Evolutionary conservation across 2,329 filamentous ascomycete genomes (phyloP), one percentile per base, ranked within the genome.

Genomic region (Ceratocystis albifundus): DNA sequence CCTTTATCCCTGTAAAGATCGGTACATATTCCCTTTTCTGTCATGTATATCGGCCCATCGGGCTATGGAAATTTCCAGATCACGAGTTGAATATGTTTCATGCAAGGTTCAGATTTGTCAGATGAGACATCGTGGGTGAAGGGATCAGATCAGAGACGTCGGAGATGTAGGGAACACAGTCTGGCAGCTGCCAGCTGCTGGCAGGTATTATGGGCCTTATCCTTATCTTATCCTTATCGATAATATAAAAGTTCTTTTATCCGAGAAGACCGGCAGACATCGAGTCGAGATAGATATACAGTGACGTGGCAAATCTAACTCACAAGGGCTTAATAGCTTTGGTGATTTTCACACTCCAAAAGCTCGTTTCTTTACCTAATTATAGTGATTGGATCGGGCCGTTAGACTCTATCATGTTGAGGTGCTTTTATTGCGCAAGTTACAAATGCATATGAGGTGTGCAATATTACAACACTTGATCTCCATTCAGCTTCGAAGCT

Each of bases 221-320:
- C 8, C 4, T 7, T 62, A 62, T 62, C n/a, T 53, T 53, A 20
- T 53, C 22, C 2, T 32, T 59, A 59, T 59, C 55, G 55, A 59
- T 59, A 59, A 59, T 4, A 1, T 6, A 8, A 30, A 57, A 8
- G n/a, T 25, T 50, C 7, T 20, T 59, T 36, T 22, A n/a, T 28
- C 28, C 10, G 25, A 53, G 48, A 53, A 59, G 32, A 5, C 15
- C 55, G 28, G 28, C 25, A 22, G 53, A 36, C 28, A n/a, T 36
- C 25, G 8, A 59, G n/a, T n/a, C n/a, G n/a, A n/a, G n/a, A n/a
- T n/a, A n/a, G 7, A n/a, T 32, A 10, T 20, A 8, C 1, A 25
- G 55, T 17, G 10, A 36, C 7, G 55, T 59, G 25, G 55, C 55
- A 59, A 59, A 36, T 4, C 55, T 3, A 36, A 8, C 8, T 4